These are phyloP conservation scores for Conticribra weissflogii DNA, from an alignment of 108 stramenopile genomes.

Conservation along the genomic window DNA sequence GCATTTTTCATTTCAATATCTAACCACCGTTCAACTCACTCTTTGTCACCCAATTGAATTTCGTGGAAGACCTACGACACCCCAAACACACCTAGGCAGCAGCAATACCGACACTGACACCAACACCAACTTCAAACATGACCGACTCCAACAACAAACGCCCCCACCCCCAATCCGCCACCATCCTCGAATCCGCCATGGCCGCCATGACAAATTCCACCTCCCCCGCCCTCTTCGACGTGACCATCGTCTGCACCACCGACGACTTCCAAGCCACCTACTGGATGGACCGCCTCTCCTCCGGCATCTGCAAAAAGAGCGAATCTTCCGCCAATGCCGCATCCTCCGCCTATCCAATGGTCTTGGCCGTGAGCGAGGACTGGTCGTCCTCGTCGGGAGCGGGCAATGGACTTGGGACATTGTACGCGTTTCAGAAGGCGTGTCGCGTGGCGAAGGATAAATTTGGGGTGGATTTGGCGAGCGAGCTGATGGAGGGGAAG, in stretches of 20 bases:
- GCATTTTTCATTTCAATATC: background rate
- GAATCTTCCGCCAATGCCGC: background rate
- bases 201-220: conserved; percentile 71
- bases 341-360: conserved; percentile 65
- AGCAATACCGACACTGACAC: background rate
- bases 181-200: conserved; percentile 73
- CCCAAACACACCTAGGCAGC: too few relatives aligned
- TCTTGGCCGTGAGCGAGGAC: conserved; percentile 95
- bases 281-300: conserved; percentile 93
- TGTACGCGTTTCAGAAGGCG: conserved; percentile 96
- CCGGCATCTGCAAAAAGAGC: conserved; percentile 55
- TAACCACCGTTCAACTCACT: background rate
- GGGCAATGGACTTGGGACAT: conserved; percentile 94
- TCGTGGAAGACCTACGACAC: too few relatives aligned
- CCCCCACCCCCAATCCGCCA: conserved; percentile 25
- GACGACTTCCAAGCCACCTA: conserved; percentile 96
- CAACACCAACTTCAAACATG: conserved; percentile 13
- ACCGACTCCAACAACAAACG: conserved; percentile 19
- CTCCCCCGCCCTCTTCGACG: conserved; percentile 78
- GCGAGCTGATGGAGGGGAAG: conserved; percentile 47
- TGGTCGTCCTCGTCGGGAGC: conserved; percentile 90
- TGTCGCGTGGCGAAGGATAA: conserved; percentile 70
- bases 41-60: background rate
- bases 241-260: conserved; percentile 95
- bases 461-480: conserved; percentile 62